Evolutionary conservation across 23 red algal species (phyloP).

Genomic region (Cyanidioschyzon merolae): DNA sequence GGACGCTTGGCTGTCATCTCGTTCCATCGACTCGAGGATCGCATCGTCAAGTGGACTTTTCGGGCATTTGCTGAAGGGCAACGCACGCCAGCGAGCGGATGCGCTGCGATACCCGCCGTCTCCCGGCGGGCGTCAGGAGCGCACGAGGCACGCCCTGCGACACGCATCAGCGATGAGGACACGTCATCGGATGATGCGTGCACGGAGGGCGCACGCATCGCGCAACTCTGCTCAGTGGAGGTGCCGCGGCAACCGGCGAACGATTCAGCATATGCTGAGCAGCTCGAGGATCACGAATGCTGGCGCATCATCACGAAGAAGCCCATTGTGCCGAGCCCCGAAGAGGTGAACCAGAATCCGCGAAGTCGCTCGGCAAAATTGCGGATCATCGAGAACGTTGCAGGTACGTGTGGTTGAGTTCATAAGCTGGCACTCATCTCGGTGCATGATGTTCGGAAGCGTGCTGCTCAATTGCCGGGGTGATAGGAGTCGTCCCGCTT

Average conservation of each 20-base stretch:
- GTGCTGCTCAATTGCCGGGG: no score
- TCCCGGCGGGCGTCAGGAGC: background rate
- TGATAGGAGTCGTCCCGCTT: no score
- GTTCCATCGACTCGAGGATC: conserved; percentile 87
- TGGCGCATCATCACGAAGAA: conserved; percentile 61
- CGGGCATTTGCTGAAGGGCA: conserved; percentile 5
- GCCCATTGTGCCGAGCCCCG: conserved; percentile 55
- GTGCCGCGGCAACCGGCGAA: background rate
- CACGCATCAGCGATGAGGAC: background rate
- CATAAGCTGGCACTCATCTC: no score
- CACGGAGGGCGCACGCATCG: background rate
- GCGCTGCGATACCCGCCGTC: background rate
- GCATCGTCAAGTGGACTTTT: conserved; percentile 75
- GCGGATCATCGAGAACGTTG: conserved; percentile 37
- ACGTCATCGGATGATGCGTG: no score
- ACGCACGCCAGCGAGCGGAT: background rate
- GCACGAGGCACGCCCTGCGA: background rate
- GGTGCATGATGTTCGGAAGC: no score
- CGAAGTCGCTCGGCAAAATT: conserved; percentile 74
- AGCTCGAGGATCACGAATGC: background rate
- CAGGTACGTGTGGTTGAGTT: conserved; percentile 14
- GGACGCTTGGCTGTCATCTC: conserved; percentile 60
- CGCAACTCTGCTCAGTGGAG: background rate
- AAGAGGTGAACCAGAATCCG: conserved; percentile 40
- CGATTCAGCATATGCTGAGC: background rate